Evolutionary conservation across 805 yeast genomes (phyloP).

Genomic region (Cyberlindnera maritima): DNA sequence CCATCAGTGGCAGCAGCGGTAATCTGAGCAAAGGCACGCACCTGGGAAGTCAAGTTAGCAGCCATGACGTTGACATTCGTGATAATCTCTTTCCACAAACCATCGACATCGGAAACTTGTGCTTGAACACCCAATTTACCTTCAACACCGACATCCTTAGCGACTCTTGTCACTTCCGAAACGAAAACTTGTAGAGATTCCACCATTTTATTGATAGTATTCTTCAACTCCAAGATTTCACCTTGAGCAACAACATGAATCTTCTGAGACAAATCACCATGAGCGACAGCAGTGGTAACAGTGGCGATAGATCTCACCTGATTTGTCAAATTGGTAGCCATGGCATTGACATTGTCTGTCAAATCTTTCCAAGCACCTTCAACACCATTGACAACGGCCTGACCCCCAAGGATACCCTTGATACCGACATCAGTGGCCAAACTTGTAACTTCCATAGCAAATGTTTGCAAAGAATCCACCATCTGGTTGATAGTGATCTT

Average conservation of each 20-base stretch:
- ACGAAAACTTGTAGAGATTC: slow-evolving; percentile 87
- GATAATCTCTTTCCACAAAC: slow-evolving; percentile 88
- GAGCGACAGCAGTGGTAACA: slow-evolving; percentile 91
- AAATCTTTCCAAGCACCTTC: slow-evolving; percentile 92
- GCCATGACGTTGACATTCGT: slow-evolving; percentile 94
- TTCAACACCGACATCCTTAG: slow-evolving; percentile 89
- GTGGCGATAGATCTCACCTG: slow-evolving; percentile 93
- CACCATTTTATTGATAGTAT: slow-evolving; percentile 90
- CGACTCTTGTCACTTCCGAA: slow-evolving; percentile 84
- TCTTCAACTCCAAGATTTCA: slow-evolving; percentile 79
- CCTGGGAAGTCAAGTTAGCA: slow-evolving; percentile 87
- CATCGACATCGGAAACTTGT: slow-evolving; percentile 86
- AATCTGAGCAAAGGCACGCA: slow-evolving; percentile 88
- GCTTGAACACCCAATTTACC: slow-evolving; percentile 93
- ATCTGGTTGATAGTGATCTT: slow-evolving; percentile 85
- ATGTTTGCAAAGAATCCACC: slow-evolving; percentile 88
- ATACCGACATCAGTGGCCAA: slow-evolving; percentile 93
- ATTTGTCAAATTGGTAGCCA: slow-evolving; percentile 88
- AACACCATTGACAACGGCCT: slow-evolving; percentile 86
- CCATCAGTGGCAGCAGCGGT: slow-evolving; percentile 95
- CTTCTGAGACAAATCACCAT: slow-evolving; percentile 87
- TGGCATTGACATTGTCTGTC: slow-evolving; percentile 86
- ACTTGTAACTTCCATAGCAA: slow-evolving; percentile 84
- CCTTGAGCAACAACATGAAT: slow-evolving; percentile 90
- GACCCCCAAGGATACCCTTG: slow-evolving; percentile 89